Conservation (phyloP, 768 basidiomycete species). For the Mycena belliarum region DNA sequence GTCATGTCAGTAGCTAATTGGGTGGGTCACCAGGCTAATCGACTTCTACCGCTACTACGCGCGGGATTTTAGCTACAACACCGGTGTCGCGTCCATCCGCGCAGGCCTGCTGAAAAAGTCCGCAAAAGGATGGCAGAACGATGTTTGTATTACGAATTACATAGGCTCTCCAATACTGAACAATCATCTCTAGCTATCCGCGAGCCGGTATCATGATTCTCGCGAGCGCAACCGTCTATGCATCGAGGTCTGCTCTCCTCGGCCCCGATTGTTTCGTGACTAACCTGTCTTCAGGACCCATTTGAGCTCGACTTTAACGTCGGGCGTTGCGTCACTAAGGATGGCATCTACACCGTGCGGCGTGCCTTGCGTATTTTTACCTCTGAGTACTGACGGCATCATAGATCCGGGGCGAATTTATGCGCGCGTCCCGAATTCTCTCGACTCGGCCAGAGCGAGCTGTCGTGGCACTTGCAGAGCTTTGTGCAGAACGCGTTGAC, state of each 20-base stretch:
- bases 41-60: slow-evolving; percentile 98
- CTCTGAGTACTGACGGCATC: slow-evolving; percentile 11
- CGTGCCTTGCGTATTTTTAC: background rate
- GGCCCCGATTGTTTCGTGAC: background rate
- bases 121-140: slow-evolving; percentile 91
- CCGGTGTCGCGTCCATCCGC: slow-evolving; percentile 88
- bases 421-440: slow-evolving; percentile 90
- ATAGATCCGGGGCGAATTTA: slow-evolving; percentile 97
- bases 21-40: slow-evolving; percentile 68
- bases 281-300: slow-evolving; percentile 66
- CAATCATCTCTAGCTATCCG: slow-evolving; percentile 42
- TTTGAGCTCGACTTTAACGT: slow-evolving; percentile 98
- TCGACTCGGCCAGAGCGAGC: slow-evolving; percentile 78
- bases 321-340: slow-evolving; percentile 92
- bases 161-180: no score
- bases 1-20: slow-evolving; percentile 12
- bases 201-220: slow-evolving; percentile 60
- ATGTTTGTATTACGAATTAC: no score
- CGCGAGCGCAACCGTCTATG: slow-evolving; percentile 94
- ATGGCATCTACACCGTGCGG: slow-evolving; percentile 90
- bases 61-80: slow-evolving; percentile 90
- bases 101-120: slow-evolving; percentile 89
- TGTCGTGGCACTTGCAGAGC: slow-evolving; percentile 77
- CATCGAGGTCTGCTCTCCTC: slow-evolving; percentile 69
- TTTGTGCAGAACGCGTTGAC: slow-evolving; percentile 87